Percentiles rank a stretch among this genome's conserved stretches.
phyloP scores from a whole-genome alignment of 1,284 basidiomycete species.

The Gomphus bonarii region DNA sequence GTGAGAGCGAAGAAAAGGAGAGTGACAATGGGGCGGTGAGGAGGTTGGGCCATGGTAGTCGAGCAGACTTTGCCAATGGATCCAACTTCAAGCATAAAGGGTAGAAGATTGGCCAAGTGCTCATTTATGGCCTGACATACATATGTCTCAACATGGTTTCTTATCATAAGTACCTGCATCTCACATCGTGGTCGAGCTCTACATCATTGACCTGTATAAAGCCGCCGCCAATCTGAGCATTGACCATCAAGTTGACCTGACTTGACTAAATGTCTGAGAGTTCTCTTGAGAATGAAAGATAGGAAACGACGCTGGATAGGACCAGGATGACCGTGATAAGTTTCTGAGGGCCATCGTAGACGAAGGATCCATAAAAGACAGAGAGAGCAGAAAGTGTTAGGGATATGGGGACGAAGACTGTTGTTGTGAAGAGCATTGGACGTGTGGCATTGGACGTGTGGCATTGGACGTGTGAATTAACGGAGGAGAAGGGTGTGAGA shows the following conservation, averaged over 20 bases:
- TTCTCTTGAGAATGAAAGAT: conserved; percentile 78
- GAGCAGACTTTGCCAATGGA: conserved; percentile 64
- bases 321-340: too few species aligned
- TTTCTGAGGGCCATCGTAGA: conserved; percentile 61
- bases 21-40: conserved; percentile 61
- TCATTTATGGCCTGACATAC: conserved; percentile 66
- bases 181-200: conserved; percentile 66
- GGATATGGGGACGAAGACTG: conserved; percentile 70
- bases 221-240: conserved; percentile 86
- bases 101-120: conserved; percentile 49
- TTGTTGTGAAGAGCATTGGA: conserved; percentile 73
- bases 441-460: too few species aligned
- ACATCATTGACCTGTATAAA: conserved; percentile 80
- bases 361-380: conserved; percentile 86
- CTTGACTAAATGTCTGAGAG: conserved; percentile 78
- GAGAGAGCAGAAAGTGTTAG: conserved; percentile 76
- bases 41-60: conserved; percentile 69
- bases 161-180: conserved; percentile 21
- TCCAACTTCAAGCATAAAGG: conserved; percentile 62
- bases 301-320: conserved; percentile 85
- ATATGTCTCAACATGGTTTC: conserved; percentile 14
- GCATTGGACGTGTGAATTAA: conserved; percentile 73
- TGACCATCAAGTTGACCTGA: conserved; percentile 86
- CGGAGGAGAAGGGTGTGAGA: conserved; percentile 68
- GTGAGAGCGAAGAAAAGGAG: conserved; percentile 50